Base-by-base conservation (phyloP, 2,329 filamentous ascomycete species). In the Bipolaris cookei region DNA sequence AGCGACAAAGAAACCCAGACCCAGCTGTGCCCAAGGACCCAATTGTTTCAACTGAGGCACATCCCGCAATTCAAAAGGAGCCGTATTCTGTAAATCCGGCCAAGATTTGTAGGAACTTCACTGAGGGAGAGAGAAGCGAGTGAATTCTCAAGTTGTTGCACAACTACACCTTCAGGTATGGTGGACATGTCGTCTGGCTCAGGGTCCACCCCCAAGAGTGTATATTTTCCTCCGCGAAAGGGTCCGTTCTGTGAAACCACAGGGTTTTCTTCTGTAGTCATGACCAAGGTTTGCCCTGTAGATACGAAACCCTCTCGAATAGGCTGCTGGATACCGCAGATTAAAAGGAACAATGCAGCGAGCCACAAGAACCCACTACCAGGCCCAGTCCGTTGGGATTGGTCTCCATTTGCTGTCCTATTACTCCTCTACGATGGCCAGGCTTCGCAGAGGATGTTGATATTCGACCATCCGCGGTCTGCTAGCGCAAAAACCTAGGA, bases 401-500 rank as follows among this genome's bases (percentile, higher is more conserved):
- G 28, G 11, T 13, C 21, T 23, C 11, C 37, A 11, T 32, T 32
- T 18, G 11, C 21, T 3, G 20, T 21, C 2, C 4, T 38, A 11
- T n/a, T 11, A n/a, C 11, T 20, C 39, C 25, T 32, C 49, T 50
- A 54, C 14, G 55, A 44, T 4, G 55, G 55, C 50, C 49, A 58
- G 20, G 55, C 38, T 25, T 58, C 50, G 6, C 14, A 13, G 6
- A 51, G 5, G 18, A 50, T 35, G 3, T 23, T 25, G 10, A 45
- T 11, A 20, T 32, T 32, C 25, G 28, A 21, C 43, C 43, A 45
- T 45, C 25, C 43, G 10, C 25, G 25, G 13, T 45, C 43, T 34
- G 63, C 61, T 18, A 64, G 39, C 14, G 42, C 54, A 25, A 66
- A 59, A 10, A 57, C 14, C 3, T 64, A 51, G 37, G 52, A 46